A percentile compares a stretch with the other conserved stretches of the same genome.
These are phyloP conservation scores for Niveomyces coronatus DNA, from an alignment of 2,329 filamentous ascomycete genomes.

Conservation along the genomic window DNA sequence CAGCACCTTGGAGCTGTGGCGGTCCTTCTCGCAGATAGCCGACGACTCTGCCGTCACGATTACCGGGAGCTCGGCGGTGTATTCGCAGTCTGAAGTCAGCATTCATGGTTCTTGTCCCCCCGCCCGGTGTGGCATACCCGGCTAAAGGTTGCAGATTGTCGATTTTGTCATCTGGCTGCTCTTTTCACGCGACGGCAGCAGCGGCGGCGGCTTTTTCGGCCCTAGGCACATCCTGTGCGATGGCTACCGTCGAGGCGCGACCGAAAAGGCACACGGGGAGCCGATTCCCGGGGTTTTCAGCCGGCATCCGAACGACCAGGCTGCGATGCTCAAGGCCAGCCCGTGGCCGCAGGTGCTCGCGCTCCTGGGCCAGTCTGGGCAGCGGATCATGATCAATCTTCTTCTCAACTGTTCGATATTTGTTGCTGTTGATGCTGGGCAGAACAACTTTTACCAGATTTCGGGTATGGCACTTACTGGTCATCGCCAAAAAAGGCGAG, in stretches of 20 bases:
- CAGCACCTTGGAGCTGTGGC: slow-evolving; percentile 43
- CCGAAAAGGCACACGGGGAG: slow-evolving; percentile 18
- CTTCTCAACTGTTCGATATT: slow-evolving; percentile 74
- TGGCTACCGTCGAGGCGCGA: slow-evolving; percentile 54
- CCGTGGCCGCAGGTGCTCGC: slow-evolving; percentile 69
- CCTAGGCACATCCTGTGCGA: slow-evolving; percentile 73
- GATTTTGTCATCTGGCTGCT: slow-evolving; percentile 70
- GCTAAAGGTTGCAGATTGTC: slow-evolving; percentile 47
- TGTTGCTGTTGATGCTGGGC: slow-evolving; percentile 44
- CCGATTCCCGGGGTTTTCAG: slow-evolving; percentile 57
- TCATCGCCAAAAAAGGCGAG: background rate
- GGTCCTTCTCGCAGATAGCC: slow-evolving; percentile 50
- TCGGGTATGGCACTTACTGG: slow-evolving; percentile 48
- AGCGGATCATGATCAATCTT: slow-evolving; percentile 66
- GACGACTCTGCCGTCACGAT: slow-evolving; percentile 48
- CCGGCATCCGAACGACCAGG: slow-evolving; percentile 58
- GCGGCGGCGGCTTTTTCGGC: slow-evolving; percentile 32
- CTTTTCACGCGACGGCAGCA: slow-evolving; percentile 48
- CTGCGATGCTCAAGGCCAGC: slow-evolving; percentile 53
- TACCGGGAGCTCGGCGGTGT: slow-evolving; percentile 36
- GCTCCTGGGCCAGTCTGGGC: slow-evolving; percentile 64
- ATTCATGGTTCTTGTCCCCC: slow-evolving; percentile 18
- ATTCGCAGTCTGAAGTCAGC: slow-evolving; percentile 59
- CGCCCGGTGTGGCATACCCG: background rate
- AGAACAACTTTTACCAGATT: slow-evolving; percentile 64